These are phyloP conservation scores for Colletotrichum magnum DNA, from an alignment of 2,329 filamentous ascomycete species.

Conservation along the genomic window DNA sequence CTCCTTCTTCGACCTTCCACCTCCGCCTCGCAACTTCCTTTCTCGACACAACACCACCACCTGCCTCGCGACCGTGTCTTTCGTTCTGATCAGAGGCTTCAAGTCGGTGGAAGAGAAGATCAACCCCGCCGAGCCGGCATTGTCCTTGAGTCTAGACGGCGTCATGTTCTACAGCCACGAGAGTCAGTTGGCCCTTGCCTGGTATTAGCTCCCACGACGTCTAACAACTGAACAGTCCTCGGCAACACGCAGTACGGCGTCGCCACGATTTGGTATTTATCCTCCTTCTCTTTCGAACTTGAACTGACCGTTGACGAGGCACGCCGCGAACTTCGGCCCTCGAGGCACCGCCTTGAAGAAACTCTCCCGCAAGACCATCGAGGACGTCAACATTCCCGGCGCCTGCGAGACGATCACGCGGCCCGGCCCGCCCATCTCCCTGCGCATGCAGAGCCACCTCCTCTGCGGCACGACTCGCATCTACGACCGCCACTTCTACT, in stretches of 20 bases:
- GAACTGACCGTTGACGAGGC: conserved; percentile 67
- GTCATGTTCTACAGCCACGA: conserved; percentile 97
- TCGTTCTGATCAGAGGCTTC: not conserved
- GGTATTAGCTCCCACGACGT: not conserved
- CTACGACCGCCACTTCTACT: conserved; percentile 88
- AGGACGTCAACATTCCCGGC: conserved; percentile 87
- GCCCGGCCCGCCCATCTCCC: conserved; percentile 85
- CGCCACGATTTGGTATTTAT: conserved; percentile 88
- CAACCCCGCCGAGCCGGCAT: conserved; percentile 14
- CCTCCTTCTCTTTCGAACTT: not conserved
- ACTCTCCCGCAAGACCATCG: conserved; percentile 87
- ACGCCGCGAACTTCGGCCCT: conserved; percentile 88
- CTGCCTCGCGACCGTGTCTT: not conserved
- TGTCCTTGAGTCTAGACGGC: conserved; percentile 25
- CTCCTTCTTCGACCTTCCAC: not conserved
- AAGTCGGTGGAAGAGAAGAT: not conserved
- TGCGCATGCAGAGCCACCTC: conserved; percentile 90
- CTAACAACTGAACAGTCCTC: conserved; percentile 71
- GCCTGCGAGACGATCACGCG: conserved; percentile 91
- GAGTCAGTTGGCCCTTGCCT: conserved; percentile 69
- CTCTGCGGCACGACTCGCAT: conserved; percentile 89
- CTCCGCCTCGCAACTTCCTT: not conserved
- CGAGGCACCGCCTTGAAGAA: conserved; percentile 75
- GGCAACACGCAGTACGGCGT: conserved; percentile 91
- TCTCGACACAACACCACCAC: not conserved